Evolutionary conservation across 495 filamentous ascomycete genomes (phyloP).

Genomic region (Halenospora varia): DNA sequence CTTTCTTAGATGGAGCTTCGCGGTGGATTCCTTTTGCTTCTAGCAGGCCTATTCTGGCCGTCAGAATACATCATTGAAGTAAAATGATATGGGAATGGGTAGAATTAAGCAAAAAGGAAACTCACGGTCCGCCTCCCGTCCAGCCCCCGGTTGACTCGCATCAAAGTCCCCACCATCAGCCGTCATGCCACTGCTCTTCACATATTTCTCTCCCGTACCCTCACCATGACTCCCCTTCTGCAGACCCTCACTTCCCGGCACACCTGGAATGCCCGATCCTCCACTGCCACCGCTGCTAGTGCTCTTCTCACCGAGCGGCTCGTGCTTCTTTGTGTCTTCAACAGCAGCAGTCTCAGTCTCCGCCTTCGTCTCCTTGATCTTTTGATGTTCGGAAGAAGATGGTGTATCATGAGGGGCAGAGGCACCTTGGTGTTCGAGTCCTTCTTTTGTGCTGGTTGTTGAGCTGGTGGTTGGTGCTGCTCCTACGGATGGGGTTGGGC

Average conservation of each 20-base stretch:
- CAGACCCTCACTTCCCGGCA: conserved; percentile 26
- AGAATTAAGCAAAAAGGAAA: conserved; percentile 19
- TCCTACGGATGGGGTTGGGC: background rate
- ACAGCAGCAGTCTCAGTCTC: conserved; percentile 10
- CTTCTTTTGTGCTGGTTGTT: conserved; percentile 18
- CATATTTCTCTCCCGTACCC: conserved; percentile 50
- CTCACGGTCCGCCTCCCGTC: conserved; percentile 62
- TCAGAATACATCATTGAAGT: background rate
- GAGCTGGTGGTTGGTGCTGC: conserved; percentile 17
- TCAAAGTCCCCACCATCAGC: conserved; percentile 58
- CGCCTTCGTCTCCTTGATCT: conserved; percentile 15
- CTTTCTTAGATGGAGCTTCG: no score
- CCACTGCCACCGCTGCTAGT: conserved; percentile 7
- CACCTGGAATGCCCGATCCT: conserved; percentile 24
- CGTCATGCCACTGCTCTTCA: conserved; percentile 48
- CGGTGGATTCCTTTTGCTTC: conserved; percentile 10
- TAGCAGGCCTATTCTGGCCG: conserved; percentile 10
- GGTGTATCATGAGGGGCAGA: conserved; percentile 30
- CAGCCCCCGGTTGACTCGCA: conserved; percentile 55
- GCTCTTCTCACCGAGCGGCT: conserved; percentile 6
- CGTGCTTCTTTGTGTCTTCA: conserved; percentile 6
- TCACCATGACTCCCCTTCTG: conserved; percentile 35
- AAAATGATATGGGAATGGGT: background rate
- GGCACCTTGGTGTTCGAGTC: conserved; percentile 37
- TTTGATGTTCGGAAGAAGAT: background rate